phyloP scores from a whole-genome alignment of 1,139 yeast species.

The Zygoascus sp. region DNA sequence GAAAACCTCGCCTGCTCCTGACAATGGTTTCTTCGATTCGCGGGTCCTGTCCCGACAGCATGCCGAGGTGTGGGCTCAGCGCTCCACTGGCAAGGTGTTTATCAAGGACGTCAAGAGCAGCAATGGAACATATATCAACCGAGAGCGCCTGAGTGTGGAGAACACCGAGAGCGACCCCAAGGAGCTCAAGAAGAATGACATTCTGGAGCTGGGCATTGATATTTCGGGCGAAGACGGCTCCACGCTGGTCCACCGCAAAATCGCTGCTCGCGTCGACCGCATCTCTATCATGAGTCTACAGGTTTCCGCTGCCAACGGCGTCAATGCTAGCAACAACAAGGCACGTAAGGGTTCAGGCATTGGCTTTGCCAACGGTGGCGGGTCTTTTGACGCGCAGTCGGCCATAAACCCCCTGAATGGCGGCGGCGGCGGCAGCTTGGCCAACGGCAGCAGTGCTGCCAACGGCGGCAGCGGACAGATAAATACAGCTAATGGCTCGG shows the following conservation, averaged over 20 bases:
- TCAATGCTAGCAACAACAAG: too few species aligned
- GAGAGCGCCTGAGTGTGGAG: constrained; percentile 54
- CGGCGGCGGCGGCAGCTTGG: not conserved
- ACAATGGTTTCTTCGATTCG: constrained; percentile 92
- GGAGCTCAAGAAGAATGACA: constrained; percentile 69
- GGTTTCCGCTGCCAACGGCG: constrained; percentile 10
- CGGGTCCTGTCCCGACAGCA: constrained; percentile 90
- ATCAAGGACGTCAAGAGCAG: constrained; percentile 84
- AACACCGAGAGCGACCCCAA: constrained; percentile 47
- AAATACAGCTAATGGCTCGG: not conserved
- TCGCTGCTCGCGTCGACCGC: constrained; percentile 73
- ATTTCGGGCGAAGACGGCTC: constrained; percentile 60
- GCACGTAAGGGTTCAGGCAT: not conserved
- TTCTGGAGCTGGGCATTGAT: constrained; percentile 85
- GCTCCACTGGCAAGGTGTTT: constrained; percentile 62
- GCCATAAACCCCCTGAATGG: constrained; percentile 8
- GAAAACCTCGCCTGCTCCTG: constrained; percentile 65
- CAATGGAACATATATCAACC: constrained; percentile 91
- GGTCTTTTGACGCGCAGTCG: constrained; percentile 9
- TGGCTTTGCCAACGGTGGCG: constrained; percentile 8
- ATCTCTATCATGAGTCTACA: constrained; percentile 53
- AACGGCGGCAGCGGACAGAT: too few species aligned
- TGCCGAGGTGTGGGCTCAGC: constrained; percentile 80
- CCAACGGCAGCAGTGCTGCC: constrained; percentile 2
- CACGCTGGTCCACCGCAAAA: constrained; percentile 68